A percentile compares a stretch with the other conserved stretches of the same genome.
These are phyloP conservation scores for Zangia roseola DNA, from an alignment of 768 basidiomycete genomes.

Conservation along the genomic window DNA sequence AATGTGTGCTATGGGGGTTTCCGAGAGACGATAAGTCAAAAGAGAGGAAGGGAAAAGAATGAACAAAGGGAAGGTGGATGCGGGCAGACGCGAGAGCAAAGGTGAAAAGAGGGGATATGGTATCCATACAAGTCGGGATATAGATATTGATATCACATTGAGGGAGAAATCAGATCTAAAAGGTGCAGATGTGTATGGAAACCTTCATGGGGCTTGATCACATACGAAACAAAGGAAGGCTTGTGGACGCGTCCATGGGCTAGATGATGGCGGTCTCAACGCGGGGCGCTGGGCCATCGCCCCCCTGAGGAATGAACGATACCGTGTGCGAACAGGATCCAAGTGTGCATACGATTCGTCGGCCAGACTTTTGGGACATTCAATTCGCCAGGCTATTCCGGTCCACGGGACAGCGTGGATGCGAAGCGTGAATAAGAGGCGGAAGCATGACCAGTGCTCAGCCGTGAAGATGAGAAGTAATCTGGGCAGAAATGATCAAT, in stretches of 20 bases:
- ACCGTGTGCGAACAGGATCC: not conserved
- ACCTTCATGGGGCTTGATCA: not conserved
- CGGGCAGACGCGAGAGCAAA: too few species aligned
- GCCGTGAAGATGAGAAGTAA: not conserved
- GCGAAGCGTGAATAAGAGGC: not conserved
- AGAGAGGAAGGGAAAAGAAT: too few species aligned
- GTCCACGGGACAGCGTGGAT: not conserved
- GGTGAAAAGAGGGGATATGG: not conserved
- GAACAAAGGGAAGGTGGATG: too few species aligned
- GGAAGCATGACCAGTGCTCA: not conserved
- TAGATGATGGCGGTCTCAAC: not conserved
- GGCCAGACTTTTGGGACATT: constrained; percentile 1
- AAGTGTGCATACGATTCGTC: not conserved
- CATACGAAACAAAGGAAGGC: not conserved
- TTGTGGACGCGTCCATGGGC: too few species aligned
- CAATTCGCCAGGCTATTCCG: constrained; percentile 12
- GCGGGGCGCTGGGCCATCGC: not conserved
- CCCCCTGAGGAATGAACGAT: constrained; percentile 1
- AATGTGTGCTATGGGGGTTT: too few species aligned
- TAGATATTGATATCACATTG: not conserved
- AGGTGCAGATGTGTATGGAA: not conserved
- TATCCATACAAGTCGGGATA: constrained; percentile 5
- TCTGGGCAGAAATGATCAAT: constrained; percentile 10
- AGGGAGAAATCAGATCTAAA: not conserved
- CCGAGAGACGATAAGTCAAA: too few species aligned